These are phyloP conservation scores for Forsythia viridissima DNA, from an alignment of 257 asterid species.

Conservation along the genomic window DNA sequence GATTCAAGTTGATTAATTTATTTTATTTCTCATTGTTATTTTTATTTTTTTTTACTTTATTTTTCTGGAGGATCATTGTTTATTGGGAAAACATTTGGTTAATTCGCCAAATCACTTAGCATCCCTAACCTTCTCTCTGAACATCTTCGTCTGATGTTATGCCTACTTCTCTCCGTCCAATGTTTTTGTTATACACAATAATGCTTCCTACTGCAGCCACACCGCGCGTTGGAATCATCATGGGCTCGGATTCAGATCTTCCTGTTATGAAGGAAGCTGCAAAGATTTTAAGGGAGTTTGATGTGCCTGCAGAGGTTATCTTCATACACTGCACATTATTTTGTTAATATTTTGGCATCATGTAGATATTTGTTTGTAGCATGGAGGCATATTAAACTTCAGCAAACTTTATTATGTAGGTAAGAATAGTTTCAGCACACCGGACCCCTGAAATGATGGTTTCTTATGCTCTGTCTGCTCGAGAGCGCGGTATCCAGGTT, in stretches of 20 bases:
- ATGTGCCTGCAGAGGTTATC: constrained; percentile 82
- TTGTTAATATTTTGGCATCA: background rate
- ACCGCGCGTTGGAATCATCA: constrained; percentile 93
- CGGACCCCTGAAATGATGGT: constrained; percentile 88
- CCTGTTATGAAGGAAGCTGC: constrained; percentile 99
- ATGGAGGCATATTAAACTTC: background rate
- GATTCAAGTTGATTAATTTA: background rate
- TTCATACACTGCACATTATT: constrained; percentile 6
- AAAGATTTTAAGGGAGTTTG: constrained; percentile 71
- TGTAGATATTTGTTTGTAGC: background rate
- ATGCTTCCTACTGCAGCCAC: constrained; percentile 41
- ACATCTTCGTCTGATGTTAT: background rate
- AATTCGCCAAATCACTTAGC: background rate
- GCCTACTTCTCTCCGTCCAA: background rate
- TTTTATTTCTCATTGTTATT: background rate
- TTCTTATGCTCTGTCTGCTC: constrained; percentile 80
- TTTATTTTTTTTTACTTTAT: background rate
- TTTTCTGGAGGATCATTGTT: background rate
- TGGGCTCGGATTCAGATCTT: constrained; percentile 99
- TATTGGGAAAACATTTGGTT: background rate
- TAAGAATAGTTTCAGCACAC: constrained; percentile 94
- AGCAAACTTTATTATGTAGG: constrained; percentile 46
- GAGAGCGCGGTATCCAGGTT: constrained; percentile 90
- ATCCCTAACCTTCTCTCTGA: background rate
- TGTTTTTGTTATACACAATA: background rate